Percentiles rank a stretch among this genome's conserved stretches.
These are phyloP conservation scores for Volvariella volvacea DNA, from an alignment of 1,284 basidiomycete species.

Conservation along the genomic window DNA sequence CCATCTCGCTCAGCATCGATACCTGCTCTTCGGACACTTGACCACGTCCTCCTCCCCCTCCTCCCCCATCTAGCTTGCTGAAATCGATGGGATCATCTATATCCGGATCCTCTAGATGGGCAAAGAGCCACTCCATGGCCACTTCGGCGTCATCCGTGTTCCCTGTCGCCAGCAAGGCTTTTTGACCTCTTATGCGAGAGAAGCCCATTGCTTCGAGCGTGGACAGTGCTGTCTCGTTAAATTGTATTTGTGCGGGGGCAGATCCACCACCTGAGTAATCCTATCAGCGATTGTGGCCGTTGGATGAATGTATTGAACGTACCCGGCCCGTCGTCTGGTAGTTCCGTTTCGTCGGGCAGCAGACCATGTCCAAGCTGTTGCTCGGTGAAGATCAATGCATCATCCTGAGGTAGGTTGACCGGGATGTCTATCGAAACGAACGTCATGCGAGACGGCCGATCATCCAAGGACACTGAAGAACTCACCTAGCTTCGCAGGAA, in stretches of 20 bases:
- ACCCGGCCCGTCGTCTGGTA: slow-evolving; percentile 46
- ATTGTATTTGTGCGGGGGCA: slow-evolving; percentile 37
- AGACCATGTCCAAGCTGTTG: slow-evolving; percentile 69
- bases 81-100: slow-evolving; percentile 77
- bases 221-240: slow-evolving; percentile 68
- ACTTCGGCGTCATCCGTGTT: slow-evolving; percentile 66
- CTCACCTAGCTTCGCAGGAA: slow-evolving; percentile 88
- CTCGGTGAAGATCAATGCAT: slow-evolving; percentile 57
- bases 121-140: slow-evolving; percentile 96
- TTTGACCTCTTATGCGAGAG: slow-evolving; percentile 75
- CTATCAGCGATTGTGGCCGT: background rate
- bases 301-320: background rate
- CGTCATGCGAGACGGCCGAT: background rate
- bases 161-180: slow-evolving; percentile 86
- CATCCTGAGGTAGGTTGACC: slow-evolving; percentile 61
- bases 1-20: slow-evolving; percentile 83
- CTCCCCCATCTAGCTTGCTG: slow-evolving; percentile 9
- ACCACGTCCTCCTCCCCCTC: slow-evolving; percentile 21
- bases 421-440: slow-evolving; percentile 65
- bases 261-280: background rate
- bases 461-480: slow-evolving; percentile 5
- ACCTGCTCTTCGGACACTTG: slow-evolving; percentile 70
- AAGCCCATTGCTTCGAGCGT: slow-evolving; percentile 88
- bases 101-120: slow-evolving; percentile 92
- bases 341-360: slow-evolving; percentile 66